phyloP scores from a whole-genome alignment of 345 rosid species.

The Citropsis articulata region DNA sequence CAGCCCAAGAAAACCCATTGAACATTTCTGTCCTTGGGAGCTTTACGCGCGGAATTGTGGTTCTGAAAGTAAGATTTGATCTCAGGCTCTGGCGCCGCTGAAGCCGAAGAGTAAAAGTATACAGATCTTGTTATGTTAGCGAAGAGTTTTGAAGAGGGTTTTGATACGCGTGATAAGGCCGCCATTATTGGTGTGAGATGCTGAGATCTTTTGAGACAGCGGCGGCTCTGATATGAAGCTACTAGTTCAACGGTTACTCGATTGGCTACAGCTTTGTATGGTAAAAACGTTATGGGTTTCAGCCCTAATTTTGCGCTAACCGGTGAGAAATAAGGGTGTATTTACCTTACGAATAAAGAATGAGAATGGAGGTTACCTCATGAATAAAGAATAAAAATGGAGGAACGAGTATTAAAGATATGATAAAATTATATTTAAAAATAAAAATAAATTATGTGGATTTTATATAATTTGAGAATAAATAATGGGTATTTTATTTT shows the following conservation, averaged over 20 bases:
- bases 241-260: no score
- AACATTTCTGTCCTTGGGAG: conserved; percentile 55
- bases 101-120: conserved; percentile 12
- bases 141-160: conserved; percentile 28
- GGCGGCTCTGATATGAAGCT: background rate
- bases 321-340: background rate
- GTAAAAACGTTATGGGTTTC: background rate
- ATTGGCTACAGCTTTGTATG: background rate
- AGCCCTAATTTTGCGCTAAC: conserved; percentile 1
- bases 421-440: no score
- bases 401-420: no score
- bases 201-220: background rate
- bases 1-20: conserved; percentile 96
- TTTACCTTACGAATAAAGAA: no score
- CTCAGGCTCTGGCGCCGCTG: conserved; percentile 17
- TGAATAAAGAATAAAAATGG: no score
- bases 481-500: no score
- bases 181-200: conserved; percentile 34
- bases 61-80: conserved; percentile 16
- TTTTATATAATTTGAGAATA: no score
- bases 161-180: conserved; percentile 44
- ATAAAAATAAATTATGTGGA: no score
- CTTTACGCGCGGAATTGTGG: conserved; percentile 28
- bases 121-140: conserved; percentile 22
- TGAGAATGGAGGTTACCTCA: no score